Conservation (phyloP, 2,329 filamentous ascomycete genomes). For the Colletotrichum caudatum region DNA sequence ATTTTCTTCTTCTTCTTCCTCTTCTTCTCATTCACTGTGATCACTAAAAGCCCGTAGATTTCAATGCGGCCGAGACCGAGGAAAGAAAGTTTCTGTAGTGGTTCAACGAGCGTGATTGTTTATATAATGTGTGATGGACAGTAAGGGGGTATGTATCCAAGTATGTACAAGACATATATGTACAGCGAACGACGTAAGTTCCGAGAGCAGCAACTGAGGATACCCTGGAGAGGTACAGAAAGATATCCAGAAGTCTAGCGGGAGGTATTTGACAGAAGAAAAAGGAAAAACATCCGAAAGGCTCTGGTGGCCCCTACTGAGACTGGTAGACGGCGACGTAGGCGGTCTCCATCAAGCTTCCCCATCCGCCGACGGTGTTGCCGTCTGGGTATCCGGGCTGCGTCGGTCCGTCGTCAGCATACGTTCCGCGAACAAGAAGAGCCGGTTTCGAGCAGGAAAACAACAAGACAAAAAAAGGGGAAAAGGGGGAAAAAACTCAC, state of each 20-base stretch:
- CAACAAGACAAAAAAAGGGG: background rate
- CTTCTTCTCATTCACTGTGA: too few species aligned
- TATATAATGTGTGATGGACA: background rate
- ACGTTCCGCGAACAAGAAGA: background rate
- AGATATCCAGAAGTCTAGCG: background rate
- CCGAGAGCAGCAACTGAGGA: conserved; percentile 10
- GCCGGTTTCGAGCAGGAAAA: background rate
- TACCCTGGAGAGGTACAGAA: background rate
- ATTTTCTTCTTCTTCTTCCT: too few species aligned
- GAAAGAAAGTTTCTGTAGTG: background rate
- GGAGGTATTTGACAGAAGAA: background rate
- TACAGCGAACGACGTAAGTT: conserved; percentile 25
- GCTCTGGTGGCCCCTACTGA: conserved; percentile 2
- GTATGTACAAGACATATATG: conserved; percentile 15
- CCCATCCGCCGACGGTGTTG: conserved; percentile 52
- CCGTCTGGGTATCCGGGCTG: conserved; percentile 51
- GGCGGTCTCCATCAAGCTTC: conserved; percentile 56
- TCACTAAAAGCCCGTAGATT: too few species aligned
- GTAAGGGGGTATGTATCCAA: conserved; percentile 28
- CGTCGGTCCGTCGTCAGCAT: background rate
- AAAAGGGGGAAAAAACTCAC: conserved; percentile 45
- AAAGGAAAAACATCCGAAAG: background rate
- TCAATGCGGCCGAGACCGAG: background rate
- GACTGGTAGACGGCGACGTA: conserved; percentile 56
- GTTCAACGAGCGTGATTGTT: conserved; percentile 6